These are phyloP conservation scores for Pseudozyma thailandica DNA, from an alignment of 1,284 basidiomycete genomes.

Conservation along the genomic window DNA sequence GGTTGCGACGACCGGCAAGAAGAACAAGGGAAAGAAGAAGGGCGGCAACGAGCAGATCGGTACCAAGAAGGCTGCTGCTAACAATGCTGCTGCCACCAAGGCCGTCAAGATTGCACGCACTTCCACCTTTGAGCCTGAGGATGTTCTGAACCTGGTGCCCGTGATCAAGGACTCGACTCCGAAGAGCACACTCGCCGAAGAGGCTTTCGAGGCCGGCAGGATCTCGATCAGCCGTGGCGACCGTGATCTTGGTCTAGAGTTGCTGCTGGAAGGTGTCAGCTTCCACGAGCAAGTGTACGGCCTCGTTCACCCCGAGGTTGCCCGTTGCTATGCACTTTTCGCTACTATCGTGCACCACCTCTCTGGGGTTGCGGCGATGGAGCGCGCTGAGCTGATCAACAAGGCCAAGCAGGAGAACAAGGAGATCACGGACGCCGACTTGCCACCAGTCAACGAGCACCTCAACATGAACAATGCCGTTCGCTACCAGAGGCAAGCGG, in stretches of 20 bases:
- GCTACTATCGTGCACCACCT: conserved; percentile 70
- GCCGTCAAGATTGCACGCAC: conserved; percentile 53
- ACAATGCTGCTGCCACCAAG: conserved; percentile 19
- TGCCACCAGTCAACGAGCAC: conserved; percentile 60
- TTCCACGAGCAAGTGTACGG: conserved; percentile 74
- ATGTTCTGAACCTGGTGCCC: conserved; percentile 72
- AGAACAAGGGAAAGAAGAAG: conserved; percentile 52
- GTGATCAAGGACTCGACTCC: conserved; percentile 72
- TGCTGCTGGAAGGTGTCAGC: conserved; percentile 72
- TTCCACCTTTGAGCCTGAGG: conserved; percentile 71
- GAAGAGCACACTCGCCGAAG: conserved; percentile 71
- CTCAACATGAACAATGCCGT: conserved; percentile 70
- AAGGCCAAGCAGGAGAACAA: conserved; percentile 52
- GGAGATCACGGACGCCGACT: conserved; percentile 47
- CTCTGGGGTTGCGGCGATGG: conserved; percentile 43
- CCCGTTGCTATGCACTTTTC: conserved; percentile 72
- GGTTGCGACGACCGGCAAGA: conserved; percentile 17
- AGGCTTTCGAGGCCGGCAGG: conserved; percentile 72
- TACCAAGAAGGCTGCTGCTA: conserved; percentile 37
- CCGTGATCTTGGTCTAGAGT: conserved; percentile 71
- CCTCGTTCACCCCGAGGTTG: conserved; percentile 73
- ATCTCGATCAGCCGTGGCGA: conserved; percentile 71
- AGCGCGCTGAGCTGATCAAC: conserved; percentile 48
- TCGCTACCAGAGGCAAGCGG: conserved; percentile 72
- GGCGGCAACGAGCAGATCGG: conserved; percentile 35